Evolutionary conservation across 2,329 filamentous ascomycete species (phyloP).

Genomic region (Aspergillus fumigatiaffinis): DNA sequence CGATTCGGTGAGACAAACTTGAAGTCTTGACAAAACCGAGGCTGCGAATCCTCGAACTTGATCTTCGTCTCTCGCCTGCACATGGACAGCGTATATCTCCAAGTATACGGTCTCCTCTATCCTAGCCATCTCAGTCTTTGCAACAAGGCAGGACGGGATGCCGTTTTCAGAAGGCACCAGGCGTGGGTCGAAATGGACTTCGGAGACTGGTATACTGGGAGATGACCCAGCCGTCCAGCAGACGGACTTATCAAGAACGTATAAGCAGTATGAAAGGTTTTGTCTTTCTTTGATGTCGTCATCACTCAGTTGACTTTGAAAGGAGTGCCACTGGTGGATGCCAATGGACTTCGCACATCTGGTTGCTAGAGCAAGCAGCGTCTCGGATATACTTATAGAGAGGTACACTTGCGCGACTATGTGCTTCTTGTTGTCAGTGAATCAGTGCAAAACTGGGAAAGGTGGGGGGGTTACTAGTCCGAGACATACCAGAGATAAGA

Average conservation of each 20-base stretch:
- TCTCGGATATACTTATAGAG: neutral
- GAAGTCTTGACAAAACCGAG: neutral
- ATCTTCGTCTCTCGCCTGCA: neutral
- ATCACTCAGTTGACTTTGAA: neutral
- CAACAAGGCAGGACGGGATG: neutral
- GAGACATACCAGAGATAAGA: neutral
- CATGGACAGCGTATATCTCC: neutral
- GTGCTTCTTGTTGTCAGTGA: neutral
- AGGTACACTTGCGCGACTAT: neutral
- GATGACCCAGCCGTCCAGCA: neutral
- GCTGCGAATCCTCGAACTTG: neutral
- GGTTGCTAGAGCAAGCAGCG: neutral
- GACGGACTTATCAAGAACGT: neutral
- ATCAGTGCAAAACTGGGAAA: neutral
- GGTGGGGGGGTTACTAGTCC: neutral
- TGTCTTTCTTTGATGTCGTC: neutral
- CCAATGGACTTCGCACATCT: neutral
- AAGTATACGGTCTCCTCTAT: neutral
- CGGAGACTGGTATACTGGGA: neutral
- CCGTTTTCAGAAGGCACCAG: neutral
- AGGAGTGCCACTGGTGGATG: neutral
- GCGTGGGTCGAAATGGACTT: neutral
- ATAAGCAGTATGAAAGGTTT: neutral
- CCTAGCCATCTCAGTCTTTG: neutral
- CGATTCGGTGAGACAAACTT: neutral